Evolutionary conservation across 1,284 basidiomycete genomes (phyloP).

Genomic region (Ceratobasidium sp.): DNA sequence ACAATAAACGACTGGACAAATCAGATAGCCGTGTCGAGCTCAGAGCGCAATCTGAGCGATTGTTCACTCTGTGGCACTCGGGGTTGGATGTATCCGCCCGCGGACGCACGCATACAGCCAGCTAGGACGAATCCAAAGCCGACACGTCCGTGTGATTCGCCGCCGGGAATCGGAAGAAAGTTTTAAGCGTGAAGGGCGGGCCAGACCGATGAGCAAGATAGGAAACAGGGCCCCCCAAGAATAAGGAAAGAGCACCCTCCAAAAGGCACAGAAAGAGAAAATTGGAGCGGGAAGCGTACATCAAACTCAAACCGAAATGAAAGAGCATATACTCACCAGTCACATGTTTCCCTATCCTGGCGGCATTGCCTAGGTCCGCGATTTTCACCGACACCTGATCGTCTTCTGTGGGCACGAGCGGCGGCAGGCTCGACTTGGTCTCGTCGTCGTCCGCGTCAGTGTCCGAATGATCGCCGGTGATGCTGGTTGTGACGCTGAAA

Average conservation of each 20-base stretch:
- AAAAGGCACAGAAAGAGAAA: not conserved
- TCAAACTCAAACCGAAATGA: constrained; percentile 21
- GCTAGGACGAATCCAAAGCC: not conserved
- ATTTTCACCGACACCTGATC: constrained; percentile 35
- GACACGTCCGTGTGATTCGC: not conserved
- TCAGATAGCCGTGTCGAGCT: not conserved
- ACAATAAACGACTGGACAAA: not conserved
- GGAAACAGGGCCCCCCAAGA: not conserved
- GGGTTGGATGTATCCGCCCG: not conserved
- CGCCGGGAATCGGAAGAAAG: not conserved
- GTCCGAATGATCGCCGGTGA: constrained; percentile 3
- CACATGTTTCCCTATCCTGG: constrained; percentile 9
- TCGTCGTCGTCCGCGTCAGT: constrained; percentile 13
- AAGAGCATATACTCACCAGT: constrained; percentile 26
- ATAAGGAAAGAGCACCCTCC: not conserved
- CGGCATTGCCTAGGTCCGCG: constrained; percentile 33
- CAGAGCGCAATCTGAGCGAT: not conserved
- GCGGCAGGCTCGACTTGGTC: not conserved
- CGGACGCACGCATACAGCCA: not conserved
- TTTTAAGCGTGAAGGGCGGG: not conserved
- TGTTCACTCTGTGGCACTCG: not conserved
- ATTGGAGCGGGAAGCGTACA: not conserved
- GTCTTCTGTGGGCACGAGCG: not conserved
- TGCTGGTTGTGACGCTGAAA: constrained; percentile 12
- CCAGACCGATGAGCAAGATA: not conserved